Conservation (phyloP, 2,329 filamentous ascomycete species). For the Hymenoscyphus fructigenus region DNA sequence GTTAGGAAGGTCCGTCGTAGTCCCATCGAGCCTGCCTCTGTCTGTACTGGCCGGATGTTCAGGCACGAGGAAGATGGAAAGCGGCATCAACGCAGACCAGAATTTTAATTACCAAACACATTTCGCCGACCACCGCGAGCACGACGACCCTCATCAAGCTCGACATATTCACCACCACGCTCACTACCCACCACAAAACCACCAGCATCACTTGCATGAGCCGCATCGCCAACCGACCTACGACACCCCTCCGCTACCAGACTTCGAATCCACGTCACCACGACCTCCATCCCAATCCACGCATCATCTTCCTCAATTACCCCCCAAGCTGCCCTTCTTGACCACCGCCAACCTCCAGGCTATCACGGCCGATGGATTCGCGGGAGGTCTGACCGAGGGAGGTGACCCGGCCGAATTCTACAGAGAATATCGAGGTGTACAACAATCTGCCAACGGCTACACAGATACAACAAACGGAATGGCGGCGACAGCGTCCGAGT, state of each 20-base stretch:
- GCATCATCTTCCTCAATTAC: constrained; percentile 20
- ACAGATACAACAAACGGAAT: constrained; percentile 28
- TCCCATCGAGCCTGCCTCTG: constrained; percentile 21
- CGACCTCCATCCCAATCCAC: constrained; percentile 13
- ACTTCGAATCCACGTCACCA: constrained; percentile 22
- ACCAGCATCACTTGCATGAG: constrained; percentile 21
- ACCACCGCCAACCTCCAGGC: constrained; percentile 32
- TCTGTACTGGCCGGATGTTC: constrained; percentile 26
- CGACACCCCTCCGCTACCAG: constrained; percentile 27
- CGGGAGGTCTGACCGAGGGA: constrained; percentile 21
- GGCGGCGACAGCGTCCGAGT: constrained; percentile 38
- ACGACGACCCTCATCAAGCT: neutral
- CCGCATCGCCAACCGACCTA: constrained; percentile 22
- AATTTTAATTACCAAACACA: constrained; percentile 31
- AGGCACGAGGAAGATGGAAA: constrained; percentile 33
- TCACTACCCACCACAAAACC: neutral
- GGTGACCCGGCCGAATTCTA: constrained; percentile 50
- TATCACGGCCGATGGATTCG: constrained; percentile 28
- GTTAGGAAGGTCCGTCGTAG: constrained; percentile 1
- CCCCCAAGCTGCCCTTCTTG: constrained; percentile 32
- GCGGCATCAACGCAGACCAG: constrained; percentile 35
- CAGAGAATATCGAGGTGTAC: constrained; percentile 43
- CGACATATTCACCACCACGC: constrained; percentile 2
- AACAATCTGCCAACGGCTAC: constrained; percentile 28
- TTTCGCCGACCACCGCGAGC: neutral